Conservation (phyloP, 2,329 filamentous ascomycete species). For the Purpureocillium lavendulum region DNA sequence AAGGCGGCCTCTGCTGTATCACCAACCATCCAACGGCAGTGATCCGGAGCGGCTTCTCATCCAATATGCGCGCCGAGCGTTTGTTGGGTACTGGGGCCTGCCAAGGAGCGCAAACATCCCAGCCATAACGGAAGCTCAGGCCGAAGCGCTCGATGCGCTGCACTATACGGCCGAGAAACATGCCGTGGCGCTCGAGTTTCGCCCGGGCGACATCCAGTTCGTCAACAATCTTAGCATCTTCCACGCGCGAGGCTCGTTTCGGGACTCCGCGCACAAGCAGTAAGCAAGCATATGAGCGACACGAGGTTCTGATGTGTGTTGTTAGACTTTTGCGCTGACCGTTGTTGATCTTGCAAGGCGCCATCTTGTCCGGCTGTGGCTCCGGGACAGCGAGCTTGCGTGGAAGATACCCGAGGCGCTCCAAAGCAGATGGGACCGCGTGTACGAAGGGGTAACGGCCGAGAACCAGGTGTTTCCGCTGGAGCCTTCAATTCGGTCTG, state of each 20-base stretch:
- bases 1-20: conserved; percentile 45
- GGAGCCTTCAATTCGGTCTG: conserved; percentile 27
- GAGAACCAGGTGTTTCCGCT: conserved; percentile 48
- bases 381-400: conserved; percentile 38
- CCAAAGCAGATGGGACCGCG: conserved; percentile 38
- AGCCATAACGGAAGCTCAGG: conserved; percentile 44
- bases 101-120: conserved; percentile 47
- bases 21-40: conserved; percentile 37
- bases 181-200: conserved; percentile 34
- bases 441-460: conserved; percentile 43
- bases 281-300: conserved; percentile 20
- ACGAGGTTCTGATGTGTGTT: no score
- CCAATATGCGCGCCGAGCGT: conserved; percentile 51
- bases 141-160: conserved; percentile 42
- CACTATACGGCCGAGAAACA: conserved; percentile 40
- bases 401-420: conserved; percentile 38
- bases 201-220: conserved; percentile 44
- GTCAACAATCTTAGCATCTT: conserved; percentile 47
- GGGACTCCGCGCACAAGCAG: conserved; percentile 32
- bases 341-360: conserved; percentile 24
- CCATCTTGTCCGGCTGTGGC: conserved; percentile 41
- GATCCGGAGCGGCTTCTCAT: conserved; percentile 46
- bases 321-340: no score
- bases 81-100: conserved; percentile 48
- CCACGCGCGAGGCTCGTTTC: conserved; percentile 42